Conservation (phyloP, 345 rosid genomes). For the Noccaea bulbosa region DNA sequence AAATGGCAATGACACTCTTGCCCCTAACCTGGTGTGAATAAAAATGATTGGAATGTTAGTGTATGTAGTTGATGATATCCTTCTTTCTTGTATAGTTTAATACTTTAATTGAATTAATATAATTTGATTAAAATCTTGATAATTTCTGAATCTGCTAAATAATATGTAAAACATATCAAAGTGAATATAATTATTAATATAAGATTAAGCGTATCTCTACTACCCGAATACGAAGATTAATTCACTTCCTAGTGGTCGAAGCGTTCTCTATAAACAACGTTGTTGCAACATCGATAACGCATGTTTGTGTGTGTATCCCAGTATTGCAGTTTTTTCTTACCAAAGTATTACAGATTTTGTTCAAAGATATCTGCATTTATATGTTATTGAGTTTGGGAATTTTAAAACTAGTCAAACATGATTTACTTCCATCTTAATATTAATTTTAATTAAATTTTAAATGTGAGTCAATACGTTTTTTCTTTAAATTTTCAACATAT, state of each 20-base stretch:
- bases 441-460: not conserved
- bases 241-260: too few species aligned
- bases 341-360: constrained; percentile 1
- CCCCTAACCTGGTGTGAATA: not conserved
- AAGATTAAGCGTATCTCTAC: not conserved
- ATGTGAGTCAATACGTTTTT: not conserved
- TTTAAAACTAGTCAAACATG: constrained; percentile 11
- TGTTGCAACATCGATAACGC: too few species aligned
- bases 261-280: too few species aligned
- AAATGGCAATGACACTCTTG: not conserved
- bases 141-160: too few species aligned
- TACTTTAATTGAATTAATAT: too few species aligned
- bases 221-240: too few species aligned
- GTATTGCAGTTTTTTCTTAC: not conserved
- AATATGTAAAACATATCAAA: not conserved
- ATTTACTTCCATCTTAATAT: not conserved
- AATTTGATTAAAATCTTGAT: too few species aligned
- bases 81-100: too few species aligned
- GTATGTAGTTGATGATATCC: too few species aligned
- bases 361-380: not conserved
- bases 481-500: not conserved
- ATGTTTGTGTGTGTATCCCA: not conserved
- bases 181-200: not conserved
- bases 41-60: too few species aligned
- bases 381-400: not conserved